Conservation (phyloP, 169 alveolate genomes). For the Cryptosporidium ryanae region DNA sequence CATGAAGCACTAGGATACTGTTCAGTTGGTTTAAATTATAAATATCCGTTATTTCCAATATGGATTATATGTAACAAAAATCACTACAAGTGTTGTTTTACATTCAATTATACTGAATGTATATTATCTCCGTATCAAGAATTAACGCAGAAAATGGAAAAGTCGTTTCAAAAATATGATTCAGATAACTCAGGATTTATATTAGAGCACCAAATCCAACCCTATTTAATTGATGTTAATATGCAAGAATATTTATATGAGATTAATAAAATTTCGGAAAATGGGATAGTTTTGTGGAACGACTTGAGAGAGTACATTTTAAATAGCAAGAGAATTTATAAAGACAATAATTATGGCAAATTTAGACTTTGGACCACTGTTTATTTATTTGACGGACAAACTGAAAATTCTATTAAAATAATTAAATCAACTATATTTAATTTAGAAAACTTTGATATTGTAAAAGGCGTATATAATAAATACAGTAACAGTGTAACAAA, state of each 20-base stretch:
- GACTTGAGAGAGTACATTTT: slow-evolving; percentile 27
- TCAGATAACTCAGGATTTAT: slow-evolving; percentile 60
- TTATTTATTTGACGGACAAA: slow-evolving; percentile 54
- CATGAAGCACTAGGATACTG: slow-evolving; percentile 85
- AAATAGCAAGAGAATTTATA: slow-evolving; percentile 8
- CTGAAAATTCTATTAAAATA: neutral
- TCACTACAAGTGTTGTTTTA: slow-evolving; percentile 78
- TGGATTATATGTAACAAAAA: slow-evolving; percentile 84
- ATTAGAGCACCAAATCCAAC: slow-evolving; percentile 36
- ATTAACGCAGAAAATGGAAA: slow-evolving; percentile 31
- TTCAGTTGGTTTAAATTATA: slow-evolving; percentile 85
- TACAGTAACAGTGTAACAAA: neutral
- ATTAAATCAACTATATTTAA: slow-evolving; percentile 29
- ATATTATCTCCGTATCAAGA: slow-evolving; percentile 38
- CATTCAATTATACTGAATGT: slow-evolving; percentile 34
- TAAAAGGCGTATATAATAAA: neutral
- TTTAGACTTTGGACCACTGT: slow-evolving; percentile 15
- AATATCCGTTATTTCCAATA: slow-evolving; percentile 83
- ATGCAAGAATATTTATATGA: slow-evolving; percentile 21
- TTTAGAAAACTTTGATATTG: slow-evolving; percentile 7
- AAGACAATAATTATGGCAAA: neutral
- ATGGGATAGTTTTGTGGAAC: slow-evolving; percentile 66
- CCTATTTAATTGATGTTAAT: slow-evolving; percentile 13
- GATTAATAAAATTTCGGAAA: neutral
- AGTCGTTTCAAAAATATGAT: slow-evolving; percentile 67